Evolutionary conservation across 352 stramenopile species (phyloP), one percentile per base, ranked within the genome.

Genomic region (Globisporangium nagaii): DNA sequence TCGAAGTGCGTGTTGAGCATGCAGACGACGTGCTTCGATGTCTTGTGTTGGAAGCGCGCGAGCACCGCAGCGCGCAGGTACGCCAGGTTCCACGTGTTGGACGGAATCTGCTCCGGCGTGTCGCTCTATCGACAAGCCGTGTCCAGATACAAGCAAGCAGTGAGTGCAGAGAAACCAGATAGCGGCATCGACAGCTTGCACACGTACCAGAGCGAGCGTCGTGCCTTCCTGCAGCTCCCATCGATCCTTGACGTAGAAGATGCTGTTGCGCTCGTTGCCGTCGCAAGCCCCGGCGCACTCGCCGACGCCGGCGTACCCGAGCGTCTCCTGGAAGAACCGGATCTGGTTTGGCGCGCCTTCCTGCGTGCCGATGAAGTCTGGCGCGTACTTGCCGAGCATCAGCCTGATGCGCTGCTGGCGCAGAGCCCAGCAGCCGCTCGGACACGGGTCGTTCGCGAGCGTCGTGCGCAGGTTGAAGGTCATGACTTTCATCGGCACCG

Each of bases 1-100:
- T 90, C 79, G 46, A 73, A 90, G 60, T 88, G 79, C 17, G 79
- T 90, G 63, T 90, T 90, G 47, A 90, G 66, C 61, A 90, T 83
- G 59, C 79, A 90, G 22, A 87, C 58, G 0, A 59, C 67, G 43
- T 61, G 44, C 3, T 43, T 28, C 4, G 45, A 66, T 6, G 25
- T 32, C n/a, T 63, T 71, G 35, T 79, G 60, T 10, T 53, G 62
- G 39, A 90, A 87, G 35, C 79, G 77, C 12, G 65, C 77, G 9
- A 88, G 56, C 31, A 86, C 73, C 10, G 66, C 75, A 1, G 73
- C 63, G 22, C 79, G 75, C 11, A 86, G 41, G 37, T 88, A 90
- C 61, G 86, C 58, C 31, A 88, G 62, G 28, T 66, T 61, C 79
- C 79, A 90, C 17, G 71, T 74, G 56, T 90, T 90, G 17, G 75